Percentiles rank a stretch among this genome's conserved stretches.
Conservation (phyloP, 1,139 yeast species). For the Pneumocystis canis region DNA sequence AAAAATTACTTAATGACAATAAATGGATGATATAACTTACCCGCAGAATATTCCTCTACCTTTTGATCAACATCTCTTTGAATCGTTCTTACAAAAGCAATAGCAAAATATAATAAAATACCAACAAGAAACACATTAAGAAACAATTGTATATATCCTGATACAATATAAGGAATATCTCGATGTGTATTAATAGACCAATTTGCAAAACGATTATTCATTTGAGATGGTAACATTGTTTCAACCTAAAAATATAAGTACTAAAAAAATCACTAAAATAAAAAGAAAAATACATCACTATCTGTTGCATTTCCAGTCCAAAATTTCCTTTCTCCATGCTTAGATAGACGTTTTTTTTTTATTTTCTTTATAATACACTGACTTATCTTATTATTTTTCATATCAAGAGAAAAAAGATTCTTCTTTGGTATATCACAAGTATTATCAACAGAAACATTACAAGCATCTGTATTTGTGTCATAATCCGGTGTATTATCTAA, state of each 20-base stretch:
- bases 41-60: conserved; percentile 39
- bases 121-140: conserved; percentile 49
- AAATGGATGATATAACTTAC: not conserved
- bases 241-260: not conserved
- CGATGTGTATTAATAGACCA: conserved; percentile 27
- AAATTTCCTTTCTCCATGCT: not conserved
- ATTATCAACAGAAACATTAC: not conserved
- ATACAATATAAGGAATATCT: conserved; percentile 47
- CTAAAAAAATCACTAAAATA: not conserved
- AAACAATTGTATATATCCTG: conserved; percentile 55
- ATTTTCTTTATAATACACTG: not conserved
- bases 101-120: conserved; percentile 40
- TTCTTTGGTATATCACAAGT: not conserved
- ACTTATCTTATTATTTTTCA: conserved; percentile 1
- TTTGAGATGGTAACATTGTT: not conserved
- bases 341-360: not conserved
- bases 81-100: conserved; percentile 44
- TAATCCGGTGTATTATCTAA: not conserved
- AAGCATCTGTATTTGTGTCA: not conserved
- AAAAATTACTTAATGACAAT: conserved; percentile 18
- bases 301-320: not conserved
- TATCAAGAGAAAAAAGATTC: not conserved
- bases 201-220: not conserved
- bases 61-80: conserved; percentile 56
- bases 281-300: not conserved